These are phyloP conservation scores for Magnolia changhungtana DNA, from an alignment of 164 flowering plant genomes.

Conservation along the genomic window DNA sequence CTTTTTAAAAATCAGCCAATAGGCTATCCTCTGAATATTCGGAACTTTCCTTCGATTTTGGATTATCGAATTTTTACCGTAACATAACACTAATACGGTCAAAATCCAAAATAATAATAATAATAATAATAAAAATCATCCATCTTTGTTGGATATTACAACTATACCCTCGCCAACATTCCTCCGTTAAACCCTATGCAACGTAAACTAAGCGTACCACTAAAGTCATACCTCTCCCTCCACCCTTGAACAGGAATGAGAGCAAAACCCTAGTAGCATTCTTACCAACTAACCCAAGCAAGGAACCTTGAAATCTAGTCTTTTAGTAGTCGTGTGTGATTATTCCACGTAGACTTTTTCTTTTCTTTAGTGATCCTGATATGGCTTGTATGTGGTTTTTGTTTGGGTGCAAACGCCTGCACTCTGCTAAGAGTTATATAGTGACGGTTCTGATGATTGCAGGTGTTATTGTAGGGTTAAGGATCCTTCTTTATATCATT, in stretches of 20 bases:
- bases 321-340: not conserved
- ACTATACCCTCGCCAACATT: not conserved
- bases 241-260: not conserved
- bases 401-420: slow-evolving; percentile 23
- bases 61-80: too few relatives aligned
- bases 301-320: not conserved
- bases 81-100: too few relatives aligned
- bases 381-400: slow-evolving; percentile 37
- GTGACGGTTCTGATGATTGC: slow-evolving; percentile 25
- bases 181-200: not conserved
- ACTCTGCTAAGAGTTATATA: slow-evolving; percentile 23
- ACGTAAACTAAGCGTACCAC: not conserved
- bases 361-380: not conserved
- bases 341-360: not conserved
- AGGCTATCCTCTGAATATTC: too few relatives aligned
- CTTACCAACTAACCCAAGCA: not conserved
- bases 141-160: too few relatives aligned
- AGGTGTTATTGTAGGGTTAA: slow-evolving; percentile 22
- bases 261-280: not conserved
- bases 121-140: too few relatives aligned
- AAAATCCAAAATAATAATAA: too few relatives aligned
- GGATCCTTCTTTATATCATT: slow-evolving; percentile 21
- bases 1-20: too few relatives aligned
- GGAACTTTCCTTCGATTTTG: too few relatives aligned
- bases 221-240: not conserved